Evolutionary conservation across 352 stramenopile genomes (phyloP), one percentile per base, ranked within the genome.

Genomic region (Pythium diclinum): DNA sequence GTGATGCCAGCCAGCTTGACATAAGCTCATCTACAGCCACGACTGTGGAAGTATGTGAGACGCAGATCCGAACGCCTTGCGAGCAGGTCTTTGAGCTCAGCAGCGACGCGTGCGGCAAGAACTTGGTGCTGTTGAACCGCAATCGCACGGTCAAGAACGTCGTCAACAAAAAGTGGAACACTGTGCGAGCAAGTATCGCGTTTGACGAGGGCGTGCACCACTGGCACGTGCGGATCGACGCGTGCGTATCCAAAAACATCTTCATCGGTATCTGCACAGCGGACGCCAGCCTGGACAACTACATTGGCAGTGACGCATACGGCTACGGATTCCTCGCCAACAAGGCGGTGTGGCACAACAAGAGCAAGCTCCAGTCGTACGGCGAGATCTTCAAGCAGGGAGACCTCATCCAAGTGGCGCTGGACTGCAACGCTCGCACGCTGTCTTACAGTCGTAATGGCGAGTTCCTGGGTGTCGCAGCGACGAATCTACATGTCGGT

Each of bases 271-370:
- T 97, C 11, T 87, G 81, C 34, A 91, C 79, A 0, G 69, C 61
- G 3, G 73, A 94, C 9, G 85, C 83, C 6, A 83, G 65, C 14
- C 72, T 96, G 36, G 85, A 96, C 19, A 97, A 97, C 64, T 97
- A 97, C 62, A 77, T 97, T 32, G 91, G 91, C 17, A 95, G 83
- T 60, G 91, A 97, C 47, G 76, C 73, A 0, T 87, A 77, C 42
- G 89, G 91, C n/a, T 97, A 94, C 72, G 91, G 88, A 3, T 97
- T 95, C 59, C 71, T 97, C 3, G 89, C 91, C 1, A 97, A 97
- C 69, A 96, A 94, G 42, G 89, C 91, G 0, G 73, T 97, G 17
- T 97, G 91, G 91, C 88, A 97, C 68, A 96, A 97, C 76, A 97
- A 97, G 62, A 79, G 70, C 44, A 96, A 96, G 54, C 51, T 97